Evolutionary conservation across 164 flowering plant genomes (phyloP).

Genomic region (Nymphaea thermarum): DNA sequence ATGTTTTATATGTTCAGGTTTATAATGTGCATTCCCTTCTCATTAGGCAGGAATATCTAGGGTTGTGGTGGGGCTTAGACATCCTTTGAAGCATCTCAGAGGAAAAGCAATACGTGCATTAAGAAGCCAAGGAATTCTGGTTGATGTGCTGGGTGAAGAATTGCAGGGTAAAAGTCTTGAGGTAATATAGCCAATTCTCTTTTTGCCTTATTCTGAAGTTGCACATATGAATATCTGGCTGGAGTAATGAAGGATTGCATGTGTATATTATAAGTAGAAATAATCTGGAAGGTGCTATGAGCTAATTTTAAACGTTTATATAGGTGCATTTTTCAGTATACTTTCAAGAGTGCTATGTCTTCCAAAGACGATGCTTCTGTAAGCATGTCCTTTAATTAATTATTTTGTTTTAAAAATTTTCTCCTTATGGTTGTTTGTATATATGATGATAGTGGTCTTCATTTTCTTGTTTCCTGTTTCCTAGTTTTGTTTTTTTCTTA

Average conservation of each 20-base stretch:
- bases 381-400: too few species aligned
- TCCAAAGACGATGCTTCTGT: too few species aligned
- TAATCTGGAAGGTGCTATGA: not conserved
- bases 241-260: too few species aligned
- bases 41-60: conserved; percentile 84
- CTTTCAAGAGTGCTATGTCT: not conserved
- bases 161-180: conserved; percentile 54
- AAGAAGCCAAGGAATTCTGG: conserved; percentile 66
- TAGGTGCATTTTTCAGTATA: not conserved
- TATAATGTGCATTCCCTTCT: conserved; percentile 14
- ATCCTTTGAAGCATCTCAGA: conserved; percentile 76
- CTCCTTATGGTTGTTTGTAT: too few species aligned
- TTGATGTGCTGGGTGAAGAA: conserved; percentile 92
- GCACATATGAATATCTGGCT: too few species aligned
- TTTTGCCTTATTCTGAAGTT: too few species aligned
- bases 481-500: too few species aligned
- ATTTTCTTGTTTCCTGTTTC: too few species aligned
- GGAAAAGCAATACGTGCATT: conserved; percentile 67
- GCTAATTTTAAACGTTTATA: not conserved
- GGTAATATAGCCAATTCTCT: conserved; percentile 24
- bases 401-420: too few species aligned
- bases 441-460: too few species aligned
- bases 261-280: not conserved
- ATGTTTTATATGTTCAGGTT: not conserved
- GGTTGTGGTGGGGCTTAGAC: conserved; percentile 83